A percentile compares a stretch with the other conserved stretches of the same genome.
phyloP scores from a whole-genome alignment of 164 flowering plant species.

The Stephania yunnanensis region DNA sequence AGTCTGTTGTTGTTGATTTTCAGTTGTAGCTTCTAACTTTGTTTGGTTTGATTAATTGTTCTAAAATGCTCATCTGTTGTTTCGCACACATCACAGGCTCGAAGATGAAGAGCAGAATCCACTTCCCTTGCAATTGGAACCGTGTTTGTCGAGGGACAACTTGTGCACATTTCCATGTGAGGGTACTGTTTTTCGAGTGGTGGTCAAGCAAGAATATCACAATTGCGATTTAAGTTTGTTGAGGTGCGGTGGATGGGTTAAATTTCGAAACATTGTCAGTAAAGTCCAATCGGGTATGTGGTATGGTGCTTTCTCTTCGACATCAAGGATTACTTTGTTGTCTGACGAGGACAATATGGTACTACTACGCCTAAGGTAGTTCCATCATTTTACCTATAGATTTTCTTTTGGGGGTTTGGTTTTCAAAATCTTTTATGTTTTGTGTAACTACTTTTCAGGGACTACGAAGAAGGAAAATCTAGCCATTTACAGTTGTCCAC shows the following conservation, averaged over 20 bases:
- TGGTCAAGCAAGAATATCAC: conserved; percentile 23
- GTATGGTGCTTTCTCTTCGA: conserved; percentile 43
- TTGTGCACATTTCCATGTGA: conserved; percentile 53
- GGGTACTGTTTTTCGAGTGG: conserved; percentile 67
- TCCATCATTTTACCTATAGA: neutral
- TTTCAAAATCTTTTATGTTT: no score
- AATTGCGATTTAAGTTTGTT: conserved; percentile 31
- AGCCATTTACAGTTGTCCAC: conserved; percentile 44
- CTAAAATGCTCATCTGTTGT: neutral
- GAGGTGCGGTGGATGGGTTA: conserved; percentile 55
- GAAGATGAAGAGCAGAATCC: conserved; percentile 44
- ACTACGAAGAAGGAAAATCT: conserved; percentile 30
- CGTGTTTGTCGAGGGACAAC: conserved; percentile 43
- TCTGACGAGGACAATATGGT: conserved; percentile 38
- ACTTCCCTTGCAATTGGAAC: conserved; percentile 38
- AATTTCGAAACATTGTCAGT: conserved; percentile 35
- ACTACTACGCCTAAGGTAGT: conserved; percentile 39
- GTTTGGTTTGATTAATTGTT: neutral
- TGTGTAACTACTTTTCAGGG: conserved; percentile 18
- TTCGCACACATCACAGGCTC: conserved; percentile 29
- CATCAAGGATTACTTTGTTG: conserved; percentile 36
- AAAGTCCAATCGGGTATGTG: conserved; percentile 46
- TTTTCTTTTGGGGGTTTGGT: no score
- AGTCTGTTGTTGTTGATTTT: neutral
- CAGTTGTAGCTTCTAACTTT: neutral